A percentile compares a stretch with the other conserved stretches of the same genome.
Conservation (phyloP, 139 green algal species). For the Protoeuglena noctilucae region DNA sequence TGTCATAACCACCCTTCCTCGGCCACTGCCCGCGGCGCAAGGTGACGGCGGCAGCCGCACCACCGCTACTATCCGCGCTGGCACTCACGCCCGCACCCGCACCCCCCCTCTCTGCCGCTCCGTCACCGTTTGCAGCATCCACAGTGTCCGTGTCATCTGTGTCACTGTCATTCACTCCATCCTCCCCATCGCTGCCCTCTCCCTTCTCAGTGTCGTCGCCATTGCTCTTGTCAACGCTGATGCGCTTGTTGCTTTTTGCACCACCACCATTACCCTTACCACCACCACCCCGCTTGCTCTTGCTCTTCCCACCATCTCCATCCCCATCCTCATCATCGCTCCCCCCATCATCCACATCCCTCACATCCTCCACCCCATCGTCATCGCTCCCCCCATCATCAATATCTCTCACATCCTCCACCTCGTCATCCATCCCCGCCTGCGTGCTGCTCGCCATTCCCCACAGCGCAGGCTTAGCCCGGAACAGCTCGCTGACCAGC, state of each 20-base stretch:
- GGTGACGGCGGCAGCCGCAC: too few species aligned
- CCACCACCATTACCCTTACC: too few species aligned
- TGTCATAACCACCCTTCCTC: slow-evolving; percentile 54
- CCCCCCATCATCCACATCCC: slow-evolving; percentile 18
- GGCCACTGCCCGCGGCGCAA: slow-evolving; percentile 1
- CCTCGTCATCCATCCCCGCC: slow-evolving; percentile 37
- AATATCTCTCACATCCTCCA: slow-evolving; percentile 16
- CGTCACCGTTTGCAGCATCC: too few species aligned
- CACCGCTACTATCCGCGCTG: too few species aligned
- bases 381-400: slow-evolving; percentile 14
- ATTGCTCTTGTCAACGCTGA: too few species aligned
- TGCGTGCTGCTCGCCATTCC: slow-evolving; percentile 59
- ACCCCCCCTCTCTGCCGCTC: too few species aligned
- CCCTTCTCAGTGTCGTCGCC: slow-evolving; percentile 2
- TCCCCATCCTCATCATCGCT: slow-evolving; percentile 8
- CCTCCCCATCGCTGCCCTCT: not conserved
- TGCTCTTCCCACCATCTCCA: slow-evolving; percentile 8
- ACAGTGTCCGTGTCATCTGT: too few species aligned
- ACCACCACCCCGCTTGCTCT: not conserved
- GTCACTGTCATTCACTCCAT: too few species aligned
- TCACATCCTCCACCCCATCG: slow-evolving; percentile 44
- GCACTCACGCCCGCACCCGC: too few species aligned
- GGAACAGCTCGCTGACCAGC: slow-evolving; percentile 52
- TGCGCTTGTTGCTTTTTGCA: too few species aligned
- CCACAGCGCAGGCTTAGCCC: slow-evolving; percentile 52